Base-by-base conservation (phyloP, 345 rosid species). In the Sisymbrium irio region DNA sequence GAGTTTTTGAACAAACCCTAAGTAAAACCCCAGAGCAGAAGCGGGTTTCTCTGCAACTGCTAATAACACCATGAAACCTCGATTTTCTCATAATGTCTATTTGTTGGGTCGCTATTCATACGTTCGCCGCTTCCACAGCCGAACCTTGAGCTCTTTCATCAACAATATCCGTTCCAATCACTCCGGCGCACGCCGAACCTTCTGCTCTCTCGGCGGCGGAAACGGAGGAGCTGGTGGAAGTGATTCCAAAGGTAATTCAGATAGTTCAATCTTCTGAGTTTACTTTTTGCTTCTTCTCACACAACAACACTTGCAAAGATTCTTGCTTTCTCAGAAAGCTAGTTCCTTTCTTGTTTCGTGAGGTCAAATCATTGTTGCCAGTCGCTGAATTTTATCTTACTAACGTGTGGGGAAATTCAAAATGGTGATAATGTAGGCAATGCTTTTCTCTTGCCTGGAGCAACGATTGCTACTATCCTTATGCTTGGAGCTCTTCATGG, bases 401-500 rank as follows among this genome's bases (percentile, higher is more conserved):
- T 57, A 18, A 35, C 22, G 44, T 54, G 6, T 54, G 6, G 32
- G n/a, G 9, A 33, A 7, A 14, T 2, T 74, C 8, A 5, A 17
- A 17, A 42, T 19, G 46, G 32, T 59, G 2, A 22, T 11, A 41
- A 32, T 78, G 67, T 78, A 90, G 99, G 97, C 59, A 90, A 83
- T 70, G 67, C 70, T 50, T 87, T 86, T 79, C 77, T 92, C 72
- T 54, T 95, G 65, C 96, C 99, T 3, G 96, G 97, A 56, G 99
- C 99, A 36, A 95, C 97, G 13, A 82, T 83, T 27, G 97, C 99
- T 40, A 89, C 97, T 61, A 71, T 95, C 3, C 91, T 95, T 71
- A 95, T 95, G 99, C 96, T 95, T 51, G 97, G 97, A 39, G 96
- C 85, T 39, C 99, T 95, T 67, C 99, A 95, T 59, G 97, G 90